Evolutionary conservation across 495 filamentous ascomycete genomes (phyloP).

Genomic region (Hypoxylon subgilvum): DNA sequence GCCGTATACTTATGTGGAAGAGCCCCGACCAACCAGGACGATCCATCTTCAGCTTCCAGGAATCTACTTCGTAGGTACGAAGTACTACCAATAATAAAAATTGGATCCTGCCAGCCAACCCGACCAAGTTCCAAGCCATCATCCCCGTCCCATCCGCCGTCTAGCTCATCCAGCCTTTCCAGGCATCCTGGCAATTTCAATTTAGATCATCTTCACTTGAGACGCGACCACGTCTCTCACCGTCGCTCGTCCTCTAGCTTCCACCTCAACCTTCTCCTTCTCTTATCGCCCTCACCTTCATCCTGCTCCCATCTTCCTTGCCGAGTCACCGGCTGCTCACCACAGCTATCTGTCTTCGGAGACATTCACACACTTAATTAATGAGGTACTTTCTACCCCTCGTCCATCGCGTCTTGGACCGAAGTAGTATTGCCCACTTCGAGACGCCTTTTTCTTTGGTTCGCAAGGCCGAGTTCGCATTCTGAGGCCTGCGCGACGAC

Average conservation of each 20-base stretch:
- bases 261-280: slow-evolving; percentile 7
- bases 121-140: neutral
- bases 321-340: neutral
- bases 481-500: slow-evolving; percentile 20
- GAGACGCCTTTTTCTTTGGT: slow-evolving; percentile 30
- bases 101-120: slow-evolving; percentile 33
- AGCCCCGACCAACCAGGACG: slow-evolving; percentile 16
- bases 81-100: slow-evolving; percentile 33
- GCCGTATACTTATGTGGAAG: too few species aligned
- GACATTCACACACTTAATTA: neutral
- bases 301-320: slow-evolving; percentile 1
- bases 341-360: neutral
- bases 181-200: slow-evolving; percentile 37
- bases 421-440: slow-evolving; percentile 38
- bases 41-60: slow-evolving; percentile 29
- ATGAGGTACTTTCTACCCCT: slow-evolving; percentile 28
- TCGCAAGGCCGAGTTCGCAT: slow-evolving; percentile 27
- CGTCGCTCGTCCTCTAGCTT: slow-evolving; percentile 16
- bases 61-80: too few species aligned
- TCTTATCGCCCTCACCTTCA: slow-evolving; percentile 3
- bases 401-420: slow-evolving; percentile 21
- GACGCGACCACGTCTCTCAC: slow-evolving; percentile 27
- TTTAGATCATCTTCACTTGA: slow-evolving; percentile 20
- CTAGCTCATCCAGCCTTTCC: slow-evolving; percentile 29
- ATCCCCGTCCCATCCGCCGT: slow-evolving; percentile 28